Evolutionary conservation across 2,329 filamentous ascomycete genomes (phyloP).

Genomic region (Penicillium sp.): DNA sequence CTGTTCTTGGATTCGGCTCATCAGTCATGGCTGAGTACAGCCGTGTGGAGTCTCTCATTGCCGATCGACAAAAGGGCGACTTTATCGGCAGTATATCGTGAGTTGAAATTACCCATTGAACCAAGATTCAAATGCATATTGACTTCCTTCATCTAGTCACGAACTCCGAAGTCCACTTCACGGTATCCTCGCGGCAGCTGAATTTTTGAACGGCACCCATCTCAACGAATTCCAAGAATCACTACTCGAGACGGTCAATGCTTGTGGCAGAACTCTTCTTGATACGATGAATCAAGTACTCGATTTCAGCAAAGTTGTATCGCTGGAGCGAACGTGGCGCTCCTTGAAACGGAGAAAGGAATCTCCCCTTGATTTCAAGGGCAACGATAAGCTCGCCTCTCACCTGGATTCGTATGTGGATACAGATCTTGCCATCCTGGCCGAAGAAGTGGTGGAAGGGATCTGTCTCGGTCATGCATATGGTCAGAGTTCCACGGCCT

Average conservation of each 20-base stretch:
- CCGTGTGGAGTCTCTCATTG: constrained; percentile 47
- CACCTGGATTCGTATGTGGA: constrained; percentile 40
- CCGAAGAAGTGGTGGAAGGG: constrained; percentile 60
- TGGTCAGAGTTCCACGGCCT: constrained; percentile 35
- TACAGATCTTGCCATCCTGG: constrained; percentile 51
- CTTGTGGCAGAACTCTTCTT: constrained; percentile 47
- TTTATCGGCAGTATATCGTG: constrained; percentile 50
- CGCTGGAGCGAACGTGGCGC: constrained; percentile 42
- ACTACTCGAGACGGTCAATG: constrained; percentile 46
- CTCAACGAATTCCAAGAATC: constrained; percentile 47
- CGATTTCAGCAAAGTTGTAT: constrained; percentile 58
- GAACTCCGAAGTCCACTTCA: constrained; percentile 50
- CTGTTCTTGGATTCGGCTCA: constrained; percentile 47
- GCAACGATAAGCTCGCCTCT: constrained; percentile 37
- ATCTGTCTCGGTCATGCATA: constrained; percentile 56
- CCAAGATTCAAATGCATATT: not conserved
- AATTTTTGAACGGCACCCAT: constrained; percentile 45
- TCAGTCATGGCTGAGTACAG: constrained; percentile 50
- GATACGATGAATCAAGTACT: constrained; percentile 52
- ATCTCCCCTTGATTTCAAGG: constrained; percentile 32
- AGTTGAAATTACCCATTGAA: not conserved
- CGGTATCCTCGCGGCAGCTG: constrained; percentile 48
- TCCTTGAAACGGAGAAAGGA: constrained; percentile 37
- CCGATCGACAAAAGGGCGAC: constrained; percentile 49
- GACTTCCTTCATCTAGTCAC: constrained; percentile 26